phyloP scores from a whole-genome alignment of 371 early-diverging fungal species.

The Dichotomocladium elegans region DNA sequence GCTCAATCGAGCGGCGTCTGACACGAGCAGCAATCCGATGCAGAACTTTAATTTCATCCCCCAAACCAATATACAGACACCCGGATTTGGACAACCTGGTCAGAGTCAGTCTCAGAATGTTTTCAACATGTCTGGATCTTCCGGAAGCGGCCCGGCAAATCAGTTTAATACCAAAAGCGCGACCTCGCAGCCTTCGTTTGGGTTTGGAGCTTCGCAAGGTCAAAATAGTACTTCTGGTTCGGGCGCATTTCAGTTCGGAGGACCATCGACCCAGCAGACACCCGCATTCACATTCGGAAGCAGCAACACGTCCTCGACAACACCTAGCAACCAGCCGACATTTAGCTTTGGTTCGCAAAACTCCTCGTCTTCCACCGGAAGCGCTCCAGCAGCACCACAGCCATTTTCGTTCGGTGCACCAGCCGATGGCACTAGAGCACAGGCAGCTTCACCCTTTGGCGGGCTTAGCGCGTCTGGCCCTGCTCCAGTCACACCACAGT shows the following conservation, averaged over 20 bases:
- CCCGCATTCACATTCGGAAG: background rate
- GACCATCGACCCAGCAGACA: background rate
- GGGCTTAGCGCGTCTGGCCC: background rate
- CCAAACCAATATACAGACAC: too few relatives aligned
- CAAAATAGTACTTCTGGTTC: background rate
- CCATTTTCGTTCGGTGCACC: conserved; percentile 2
- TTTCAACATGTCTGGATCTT: too few relatives aligned
- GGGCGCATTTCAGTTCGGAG: background rate
- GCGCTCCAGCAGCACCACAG: background rate
- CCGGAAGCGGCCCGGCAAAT: too few relatives aligned
- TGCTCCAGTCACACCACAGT: background rate
- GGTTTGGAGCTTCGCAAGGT: too few relatives aligned
- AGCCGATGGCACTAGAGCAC: background rate
- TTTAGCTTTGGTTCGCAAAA: background rate
- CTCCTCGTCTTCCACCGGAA: background rate
- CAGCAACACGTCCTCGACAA: background rate
- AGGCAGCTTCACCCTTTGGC: background rate
- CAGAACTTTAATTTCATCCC: conserved; percentile 1
- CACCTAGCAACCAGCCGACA: background rate
- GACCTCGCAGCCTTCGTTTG: background rate
- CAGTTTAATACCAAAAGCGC: too few relatives aligned
- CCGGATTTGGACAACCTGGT: too few relatives aligned
- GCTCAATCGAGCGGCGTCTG: background rate
- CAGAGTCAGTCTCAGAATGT: too few relatives aligned
- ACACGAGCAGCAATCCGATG: background rate